Base-by-base conservation (phyloP, 768 basidiomycete species). In the Suillus luteus region DNA sequence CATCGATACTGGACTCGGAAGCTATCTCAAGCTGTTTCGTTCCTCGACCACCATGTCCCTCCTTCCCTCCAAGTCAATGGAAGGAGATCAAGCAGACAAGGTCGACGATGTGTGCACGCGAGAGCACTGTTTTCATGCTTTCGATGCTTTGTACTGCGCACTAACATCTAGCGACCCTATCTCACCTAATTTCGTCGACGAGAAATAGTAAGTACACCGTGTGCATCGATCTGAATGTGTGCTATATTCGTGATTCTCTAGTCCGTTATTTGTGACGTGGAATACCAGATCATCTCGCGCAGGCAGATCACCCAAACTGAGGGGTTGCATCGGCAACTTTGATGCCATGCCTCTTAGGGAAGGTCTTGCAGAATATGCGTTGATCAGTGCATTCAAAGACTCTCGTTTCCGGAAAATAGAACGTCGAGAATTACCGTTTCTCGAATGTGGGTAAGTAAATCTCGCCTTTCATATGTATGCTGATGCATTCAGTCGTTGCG, bases 321-420 rank as follows among this genome's bases (percentile, higher is more conserved):
- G 96, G 60, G 96, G 96, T 55, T 99, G 96, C 78, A 98, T 99
- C 69, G 96, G 96, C 71, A 95, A 86, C 76, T 99, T 99, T 71
- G 86, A 89, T 40, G 82, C 92, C 12, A 82, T 89, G 74, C 77
- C 87, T 12, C 80, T 99, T 35, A 84, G 80, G 62, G 83, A 90
- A 35, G 95, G 94, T 17, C 75, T 99, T 64, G 83, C 85, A 48
- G 93, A 99, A 68, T 99, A 97, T 72, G 96, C 96, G 33, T 83
- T 95, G 63, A 85, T 91, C 75, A 95, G 95, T 72, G 96, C 96
- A 19, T 89, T 97, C 76, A 83, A 88, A 70, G 96, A 99, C 75
- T 81, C 84, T 62, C 85, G 96, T 48, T 99, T 99, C 81, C 83
- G 81, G 69, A 87, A 83, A 76, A 92, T 99, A 70, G 83, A 88